Evolutionary conservation across 768 basidiomycete species (phyloP), one percentile per base, ranked within the genome.

Genomic region (Mycena haematopus): DNA sequence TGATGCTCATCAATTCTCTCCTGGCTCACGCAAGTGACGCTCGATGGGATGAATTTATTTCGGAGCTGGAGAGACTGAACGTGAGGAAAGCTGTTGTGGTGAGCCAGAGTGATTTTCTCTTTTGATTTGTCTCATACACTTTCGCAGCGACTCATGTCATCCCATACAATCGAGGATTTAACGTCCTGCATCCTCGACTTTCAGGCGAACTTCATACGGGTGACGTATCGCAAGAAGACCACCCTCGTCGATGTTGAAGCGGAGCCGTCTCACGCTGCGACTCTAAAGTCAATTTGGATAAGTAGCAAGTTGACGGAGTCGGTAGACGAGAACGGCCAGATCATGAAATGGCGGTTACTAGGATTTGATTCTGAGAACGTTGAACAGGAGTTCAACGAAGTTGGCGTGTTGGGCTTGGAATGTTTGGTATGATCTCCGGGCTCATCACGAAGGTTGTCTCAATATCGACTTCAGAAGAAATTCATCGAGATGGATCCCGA

Each of bases 1-100:
- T 96, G 86, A 93, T 91, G 87, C 78, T 96, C 68, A 91, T 96
- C 69, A 95, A 95, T 71, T 92, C 93, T 9, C 79, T 96, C 11
- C 73, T 96, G 59, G 83, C 89, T 9, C 89, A 93, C 69, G 91
- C 87, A n/a, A 89, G 82, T 50, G 92, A 94, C 69, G 75, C 76
- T 1, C 82, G 86, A 62, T 95, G 92, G 90, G 87, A 91, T 52
- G 87, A 90, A 65, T 91, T 95, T 71, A 87, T 90, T 52, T 76
- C 79, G 24, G 87, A 91, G 57, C 75, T 95, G 8, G 92, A 95
- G 68, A 80, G 82, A 50, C 72, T 95, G 55, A 92, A 91, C 68
- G 87, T 93, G 27, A 84, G 90, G 57, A 92, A 89, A 73, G 91
- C 92, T 13, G 91, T 94, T 52, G 85, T 92, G 54, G 92, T 93